Base-by-base conservation (phyloP, 306 rosid genomes). In the Quercus engelmannii region DNA sequence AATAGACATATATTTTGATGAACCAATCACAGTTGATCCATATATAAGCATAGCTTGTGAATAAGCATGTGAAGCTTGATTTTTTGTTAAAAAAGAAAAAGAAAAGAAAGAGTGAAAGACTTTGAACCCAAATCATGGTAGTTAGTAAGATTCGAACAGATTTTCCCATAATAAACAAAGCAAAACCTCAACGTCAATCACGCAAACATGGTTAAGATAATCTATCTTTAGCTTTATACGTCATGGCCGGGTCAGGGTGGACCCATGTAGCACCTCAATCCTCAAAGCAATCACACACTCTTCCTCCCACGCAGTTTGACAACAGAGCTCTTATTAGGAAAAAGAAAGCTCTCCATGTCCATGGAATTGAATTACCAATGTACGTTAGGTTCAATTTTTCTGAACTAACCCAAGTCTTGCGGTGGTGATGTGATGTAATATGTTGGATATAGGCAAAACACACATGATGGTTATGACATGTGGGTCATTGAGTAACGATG, bases 111-210 rank as follows among this genome's bases (percentile, higher is more conserved):
- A 49, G 18, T 4, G 46, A 68, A 14, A 80, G 81, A 75, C 87
- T 78, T 64, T 80, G 85, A 83, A 86, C 70, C 82, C 10, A 52
- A 77, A 33, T 21, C 58, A 68, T 80, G 87, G 85, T 83, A 78
- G 85, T 78, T 78, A 81, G 84, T 81, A 81, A 81, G 90, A 87
- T 87, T 82, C 82, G 80, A 58, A 46, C 23, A 87, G 90, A 87
- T 87, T 61, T 84, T 87, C 84, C 64, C 73, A 26, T 35, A 11
- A 78, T 81, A 75, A 84, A 81, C 57, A 68, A 76, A 19, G 84
- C 46, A 61, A 76, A 72, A 78, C 76, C 71, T 68, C 77, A 87
- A 81, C 90, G 87, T 84, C 80, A 87, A 87, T 84, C 86, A 87
- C 86, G 90, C 86, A 78, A 61, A 87, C 82, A 84, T 81, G 87